Conservation (phyloP, 2,329 filamentous ascomycete genomes). For the Paradendryphiella salina region DNA sequence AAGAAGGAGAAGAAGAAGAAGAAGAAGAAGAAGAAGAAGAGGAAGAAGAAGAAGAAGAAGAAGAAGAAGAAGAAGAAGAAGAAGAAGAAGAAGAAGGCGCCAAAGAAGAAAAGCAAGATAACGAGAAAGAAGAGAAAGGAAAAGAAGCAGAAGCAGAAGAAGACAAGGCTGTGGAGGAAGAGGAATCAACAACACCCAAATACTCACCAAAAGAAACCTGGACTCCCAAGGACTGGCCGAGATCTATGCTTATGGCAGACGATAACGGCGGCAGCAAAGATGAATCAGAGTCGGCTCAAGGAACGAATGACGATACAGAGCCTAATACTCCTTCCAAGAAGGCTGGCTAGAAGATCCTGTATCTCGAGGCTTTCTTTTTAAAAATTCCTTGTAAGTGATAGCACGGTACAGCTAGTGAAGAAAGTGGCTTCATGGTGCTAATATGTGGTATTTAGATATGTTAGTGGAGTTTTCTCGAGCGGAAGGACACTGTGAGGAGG, state of each 20-base stretch:
- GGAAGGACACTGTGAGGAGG: no score
- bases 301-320: not conserved
- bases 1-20: not conserved
- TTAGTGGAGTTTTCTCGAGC: not conserved
- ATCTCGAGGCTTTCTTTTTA: not conserved
- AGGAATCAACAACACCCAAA: slow-evolving; percentile 1
- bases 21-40: not conserved
- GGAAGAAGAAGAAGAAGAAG: not conserved
- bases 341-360: not conserved
- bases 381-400: slow-evolving; percentile 2
- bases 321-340: not conserved
- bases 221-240: slow-evolving; percentile 6
- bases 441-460: not conserved
- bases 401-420: not conserved
- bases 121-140: not conserved
- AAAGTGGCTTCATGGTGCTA: not conserved
- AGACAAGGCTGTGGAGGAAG: not conserved
- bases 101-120: no score
- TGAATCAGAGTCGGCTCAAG: not conserved
- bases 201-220: slow-evolving; percentile 2
- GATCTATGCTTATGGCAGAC: not conserved
- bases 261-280: not conserved
- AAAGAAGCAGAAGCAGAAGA: not conserved
- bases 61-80: not conserved
- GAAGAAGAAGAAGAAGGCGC: no score